phyloP scores from a whole-genome alignment of 2,329 filamentous ascomycete species.

The Fusarium praegraminearum region DNA sequence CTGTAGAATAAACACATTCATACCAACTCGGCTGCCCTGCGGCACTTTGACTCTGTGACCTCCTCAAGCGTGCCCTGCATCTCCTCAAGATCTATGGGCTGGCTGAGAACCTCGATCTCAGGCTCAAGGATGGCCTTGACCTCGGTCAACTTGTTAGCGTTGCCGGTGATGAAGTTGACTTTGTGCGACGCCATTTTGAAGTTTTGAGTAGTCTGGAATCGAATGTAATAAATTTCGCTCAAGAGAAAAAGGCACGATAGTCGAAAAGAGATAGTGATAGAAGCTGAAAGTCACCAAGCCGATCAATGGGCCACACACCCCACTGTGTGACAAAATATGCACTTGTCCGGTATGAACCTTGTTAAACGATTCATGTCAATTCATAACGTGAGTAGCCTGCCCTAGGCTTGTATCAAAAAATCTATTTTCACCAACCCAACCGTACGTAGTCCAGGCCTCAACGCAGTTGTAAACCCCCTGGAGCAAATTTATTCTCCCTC shows the following conservation, averaged over 20 bases:
- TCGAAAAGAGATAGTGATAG: conserved; percentile 3
- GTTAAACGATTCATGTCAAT: conserved; percentile 40
- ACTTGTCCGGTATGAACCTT: conserved; percentile 25
- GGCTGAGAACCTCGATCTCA: conserved; percentile 78
- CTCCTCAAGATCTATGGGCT: conserved; percentile 84
- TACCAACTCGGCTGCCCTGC: conserved; percentile 82
- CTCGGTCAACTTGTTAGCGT: conserved; percentile 92
- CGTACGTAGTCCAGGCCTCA: background rate
- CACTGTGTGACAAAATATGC: conserved; percentile 36
- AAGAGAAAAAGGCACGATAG: background rate
- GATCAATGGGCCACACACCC: conserved; percentile 7
- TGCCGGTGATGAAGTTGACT: conserved; percentile 96
- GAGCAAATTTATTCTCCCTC: background rate
- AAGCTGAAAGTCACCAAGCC: conserved; percentile 14
- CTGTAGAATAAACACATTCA: conserved; percentile 37
- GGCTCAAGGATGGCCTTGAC: conserved; percentile 86
- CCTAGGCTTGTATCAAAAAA: conserved; percentile 40
- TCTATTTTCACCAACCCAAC: conserved; percentile 37
- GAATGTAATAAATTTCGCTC: background rate
- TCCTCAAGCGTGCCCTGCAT: conserved; percentile 94
- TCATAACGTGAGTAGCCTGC: conserved; percentile 20
- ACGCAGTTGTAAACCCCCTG: background rate
- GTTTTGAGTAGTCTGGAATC: background rate
- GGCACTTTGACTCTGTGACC: conserved; percentile 89
- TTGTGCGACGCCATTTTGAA: conserved; percentile 56